A percentile compares a stretch with the other conserved stretches of the same genome.
Evolutionary conservation across 73 alveolate species (phyloP).

Genomic region (Tetrahymena elliotti): DNA sequence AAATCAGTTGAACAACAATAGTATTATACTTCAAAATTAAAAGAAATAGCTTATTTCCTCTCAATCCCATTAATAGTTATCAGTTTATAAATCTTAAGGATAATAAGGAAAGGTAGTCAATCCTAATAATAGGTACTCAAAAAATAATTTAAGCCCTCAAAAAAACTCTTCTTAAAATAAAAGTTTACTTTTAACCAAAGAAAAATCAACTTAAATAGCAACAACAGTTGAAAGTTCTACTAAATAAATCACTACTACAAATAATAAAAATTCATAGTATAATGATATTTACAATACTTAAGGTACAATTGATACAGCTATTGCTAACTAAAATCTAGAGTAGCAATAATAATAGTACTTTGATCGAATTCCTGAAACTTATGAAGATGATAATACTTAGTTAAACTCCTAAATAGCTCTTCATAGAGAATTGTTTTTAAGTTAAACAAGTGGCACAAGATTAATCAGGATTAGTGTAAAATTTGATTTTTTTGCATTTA

Average conservation of each 20-base stretch:
- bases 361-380: neutral
- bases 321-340: neutral
- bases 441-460: constrained; percentile 41
- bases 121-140: neutral
- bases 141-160: neutral
- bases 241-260: neutral
- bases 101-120: neutral
- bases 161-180: neutral
- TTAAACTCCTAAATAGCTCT: constrained; percentile 75
- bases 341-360: neutral
- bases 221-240: neutral
- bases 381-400: constrained; percentile 43
- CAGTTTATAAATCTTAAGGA: neutral
- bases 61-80: neutral
- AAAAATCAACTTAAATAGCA: neutral
- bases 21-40: neutral
- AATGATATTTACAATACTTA: neutral
- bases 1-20: neutral
- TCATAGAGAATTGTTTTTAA: constrained; percentile 73
- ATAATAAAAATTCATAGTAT: neutral
- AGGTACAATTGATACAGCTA: neutral
- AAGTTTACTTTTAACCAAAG: neutral
- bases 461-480: constrained; percentile 25
- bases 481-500: too few species aligned
- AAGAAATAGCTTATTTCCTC: neutral